Evolutionary conservation across 371 early-diverging fungal genomes (phyloP), one percentile per base, ranked within the genome.

Genomic region (Cokeromyces recurvatus): DNA sequence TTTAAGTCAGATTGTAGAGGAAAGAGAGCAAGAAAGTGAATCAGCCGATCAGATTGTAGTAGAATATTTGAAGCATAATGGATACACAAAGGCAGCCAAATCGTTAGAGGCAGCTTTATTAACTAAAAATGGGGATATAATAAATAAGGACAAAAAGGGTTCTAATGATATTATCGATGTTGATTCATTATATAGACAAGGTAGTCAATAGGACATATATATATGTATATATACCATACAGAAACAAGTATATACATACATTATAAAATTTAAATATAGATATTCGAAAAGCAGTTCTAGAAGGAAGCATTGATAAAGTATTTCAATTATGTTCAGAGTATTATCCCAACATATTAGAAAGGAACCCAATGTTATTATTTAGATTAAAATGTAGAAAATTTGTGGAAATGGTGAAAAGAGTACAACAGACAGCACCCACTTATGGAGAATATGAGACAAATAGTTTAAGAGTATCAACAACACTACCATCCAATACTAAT

Each of bases 351-450:
- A 68, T 91, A n/a, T 64, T 92, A 14, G 23, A 61, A 32, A 14
- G 55, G 89, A 46, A 59, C 69, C 41, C 41, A n/a, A 15, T 38
- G n/a, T 17, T 51, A 10, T n/a, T 37, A 4, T 89, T 95, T 49
- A 79, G 80, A 44, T 80, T 96, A n/a, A 66, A 81, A 19, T 93
- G 95, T 58, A 84, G 83, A 32, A 83, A 89, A 55, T 94, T 94
- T 59, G 64, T 94, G 17, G 94, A 94, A 64, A 80, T 92, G 74
- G 83, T 92, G 39, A 55, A 70, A 12, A 42, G 57, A 27, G 53
- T 87, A 17, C 77, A 78, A 40, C 8, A 25, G 10, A 87, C 29
- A 86, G 0, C 58, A 12, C 10, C 11, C 37, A 29, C 16, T 11
- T 31, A 24, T 16, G 57, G 61, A 19, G 68, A 64, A 21, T 38